Conservation (phyloP, 2,329 filamentous ascomycete genomes). For the Colletotrichum salicis region DNA sequence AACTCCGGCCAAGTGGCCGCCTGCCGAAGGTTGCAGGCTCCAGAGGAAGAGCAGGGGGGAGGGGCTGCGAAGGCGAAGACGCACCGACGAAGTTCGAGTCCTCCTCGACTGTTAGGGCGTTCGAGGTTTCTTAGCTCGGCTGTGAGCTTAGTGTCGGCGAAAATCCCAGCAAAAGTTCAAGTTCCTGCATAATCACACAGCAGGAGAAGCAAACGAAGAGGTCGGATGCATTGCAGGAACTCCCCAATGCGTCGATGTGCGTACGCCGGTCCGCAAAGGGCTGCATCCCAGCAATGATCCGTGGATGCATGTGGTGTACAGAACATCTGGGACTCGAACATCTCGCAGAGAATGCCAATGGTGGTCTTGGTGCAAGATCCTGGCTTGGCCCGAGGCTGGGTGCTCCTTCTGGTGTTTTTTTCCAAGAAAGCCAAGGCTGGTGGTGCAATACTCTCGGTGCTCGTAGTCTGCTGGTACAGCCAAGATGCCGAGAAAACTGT, state of each 20-base stretch:
- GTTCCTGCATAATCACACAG: slow-evolving; percentile 1
- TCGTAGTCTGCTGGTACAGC: background rate
- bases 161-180: slow-evolving; percentile 6
- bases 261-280: slow-evolving; percentile 5
- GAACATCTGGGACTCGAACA: slow-evolving; percentile 10
- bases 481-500: background rate
- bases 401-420: background rate
- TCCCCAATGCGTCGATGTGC: slow-evolving; percentile 7
- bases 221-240: background rate
- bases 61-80: slow-evolving; percentile 35
- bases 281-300: slow-evolving; percentile 7
- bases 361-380: background rate
- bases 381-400: slow-evolving; percentile 14
- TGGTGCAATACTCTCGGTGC: background rate
- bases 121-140: slow-evolving; percentile 18
- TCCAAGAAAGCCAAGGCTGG: background rate
- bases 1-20: background rate
- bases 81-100: slow-evolving; percentile 33
- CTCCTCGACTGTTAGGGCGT: slow-evolving; percentile 36
- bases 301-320: background rate
- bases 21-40: slow-evolving; percentile 27
- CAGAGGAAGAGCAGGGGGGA: background rate
- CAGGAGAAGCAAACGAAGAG: background rate
- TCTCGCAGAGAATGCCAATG: slow-evolving; percentile 7
- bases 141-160: background rate